Evolutionary conservation across 768 basidiomycete species (phyloP).

Genomic region (Gymnopilus dilepis): DNA sequence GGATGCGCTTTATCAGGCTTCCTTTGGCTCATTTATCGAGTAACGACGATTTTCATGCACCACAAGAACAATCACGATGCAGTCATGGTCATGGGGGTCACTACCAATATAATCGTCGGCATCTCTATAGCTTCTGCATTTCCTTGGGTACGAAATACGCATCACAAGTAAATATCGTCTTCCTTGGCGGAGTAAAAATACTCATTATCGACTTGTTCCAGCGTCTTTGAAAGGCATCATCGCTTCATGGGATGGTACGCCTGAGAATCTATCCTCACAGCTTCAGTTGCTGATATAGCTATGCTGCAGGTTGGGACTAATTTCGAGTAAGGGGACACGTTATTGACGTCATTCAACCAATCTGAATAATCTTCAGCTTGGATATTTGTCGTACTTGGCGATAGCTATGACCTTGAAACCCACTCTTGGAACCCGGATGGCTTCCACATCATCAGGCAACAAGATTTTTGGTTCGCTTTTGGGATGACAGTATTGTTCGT

Average conservation of each 20-base stretch:
- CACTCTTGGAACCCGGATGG: constrained; percentile 67
- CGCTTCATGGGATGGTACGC: constrained; percentile 80
- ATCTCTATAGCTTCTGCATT: constrained; percentile 70
- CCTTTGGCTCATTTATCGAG: constrained; percentile 70
- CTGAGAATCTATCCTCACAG: constrained; percentile 11
- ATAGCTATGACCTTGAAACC: constrained; percentile 62
- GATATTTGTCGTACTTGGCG: constrained; percentile 73
- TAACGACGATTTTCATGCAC: constrained; percentile 57
- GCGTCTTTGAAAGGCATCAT: constrained; percentile 83
- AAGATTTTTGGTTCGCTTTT: constrained; percentile 81
- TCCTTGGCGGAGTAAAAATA: neutral
- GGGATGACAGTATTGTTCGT: constrained; percentile 77
- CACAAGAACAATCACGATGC: constrained; percentile 57
- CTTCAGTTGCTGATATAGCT: constrained; percentile 10
- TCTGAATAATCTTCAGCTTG: constrained; percentile 44
- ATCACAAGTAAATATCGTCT: constrained; percentile 68
- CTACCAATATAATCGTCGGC: constrained; percentile 63
- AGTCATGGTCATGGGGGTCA: constrained; percentile 63
- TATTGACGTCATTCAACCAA: neutral
- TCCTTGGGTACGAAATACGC: constrained; percentile 81
- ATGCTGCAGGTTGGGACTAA: constrained; percentile 47
- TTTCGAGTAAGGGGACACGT: constrained; percentile 53
- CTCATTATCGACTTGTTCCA: constrained; percentile 31
- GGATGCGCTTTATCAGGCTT: constrained; percentile 80
- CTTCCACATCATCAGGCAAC: constrained; percentile 62